Evolutionary conservation across 345 rosid genomes (phyloP), one percentile per base, ranked within the genome.

Genomic region (Arabis alpina): DNA sequence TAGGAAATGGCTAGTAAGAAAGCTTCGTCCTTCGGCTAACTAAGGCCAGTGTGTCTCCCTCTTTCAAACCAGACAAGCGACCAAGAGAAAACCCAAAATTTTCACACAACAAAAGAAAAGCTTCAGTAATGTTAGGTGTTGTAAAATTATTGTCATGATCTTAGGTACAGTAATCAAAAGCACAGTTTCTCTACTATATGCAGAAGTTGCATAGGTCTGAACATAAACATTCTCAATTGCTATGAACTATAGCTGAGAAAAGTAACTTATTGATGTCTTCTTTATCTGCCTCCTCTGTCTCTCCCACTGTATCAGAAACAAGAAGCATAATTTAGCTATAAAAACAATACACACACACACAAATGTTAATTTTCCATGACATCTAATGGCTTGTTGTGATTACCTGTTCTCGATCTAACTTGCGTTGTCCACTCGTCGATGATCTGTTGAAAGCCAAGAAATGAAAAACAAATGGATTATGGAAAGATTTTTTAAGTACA

Each of bases 351-450:
- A 4, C 11, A 8, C 19, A 13, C 25, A 48, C 40, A 5, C 36
- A 24, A 42, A 57, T 42, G 6, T 10, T 16, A 23, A 47, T 32
- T 50, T 30, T 10, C 27, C 4, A 16, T 61, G 68, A 30, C 9
- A 50, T 14, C n/a, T 14, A 25, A 58, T 19, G 16, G 50, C 39
- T 64, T 45, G 58, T 49, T 15, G 64, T 15, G 30, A 48, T 75
- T 79, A 86, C 98, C 87, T 71, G 83, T 78, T 81, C 86, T 83
- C 24, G 94, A 70, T 76, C 86, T 81, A 73, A 93, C 86, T 81
- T 87, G 97, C 72, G 23, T 69, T 16, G 88, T 87, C 98, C 98
- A 91, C 70, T 93, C 97, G 51, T 93, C 88, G 54, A 87, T 83
- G 34, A 89, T 72, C 98, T 93, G 85, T 76, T 64, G 3, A 43